Percentiles rank a stretch among this genome's conserved stretches.
phyloP scores from a whole-genome alignment of 2,329 filamentous ascomycete species.

The Arthroderma uncinatum region DNA sequence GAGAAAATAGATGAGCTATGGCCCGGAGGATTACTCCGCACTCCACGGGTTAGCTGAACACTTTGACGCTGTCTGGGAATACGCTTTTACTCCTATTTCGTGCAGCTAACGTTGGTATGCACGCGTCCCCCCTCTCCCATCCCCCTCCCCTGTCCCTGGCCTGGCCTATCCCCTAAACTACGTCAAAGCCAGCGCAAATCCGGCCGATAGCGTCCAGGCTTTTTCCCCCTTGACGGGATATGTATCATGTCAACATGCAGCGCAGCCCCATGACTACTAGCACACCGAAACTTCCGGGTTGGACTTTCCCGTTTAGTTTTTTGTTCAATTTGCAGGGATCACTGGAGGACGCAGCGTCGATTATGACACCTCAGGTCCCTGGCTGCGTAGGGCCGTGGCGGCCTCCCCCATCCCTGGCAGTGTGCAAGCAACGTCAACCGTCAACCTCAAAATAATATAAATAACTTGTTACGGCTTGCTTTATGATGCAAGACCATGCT shows the following conservation, averaged over 20 bases:
- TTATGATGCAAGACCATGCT: too few relatives aligned
- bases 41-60: too few relatives aligned
- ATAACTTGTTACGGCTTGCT: too few relatives aligned
- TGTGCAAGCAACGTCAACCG: too few relatives aligned
- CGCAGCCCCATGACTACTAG: background rate
- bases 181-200: background rate
- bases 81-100: background rate
- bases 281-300: background rate
- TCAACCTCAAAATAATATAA: too few relatives aligned
- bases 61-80: background rate
- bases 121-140: too few relatives aligned
- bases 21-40: background rate
- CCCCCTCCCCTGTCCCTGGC: background rate
- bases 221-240: background rate
- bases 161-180: background rate
- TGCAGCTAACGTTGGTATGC: background rate
- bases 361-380: background rate
- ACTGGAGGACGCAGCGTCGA: background rate
- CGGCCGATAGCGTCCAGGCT: background rate
- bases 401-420: too few relatives aligned
- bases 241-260: background rate
- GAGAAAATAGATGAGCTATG: too few relatives aligned
- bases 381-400: too few relatives aligned
- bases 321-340: background rate
- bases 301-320: background rate